These are phyloP conservation scores for Aspergillus panamensis DNA, from an alignment of 495 filamentous ascomycete species.

Conservation along the genomic window DNA sequence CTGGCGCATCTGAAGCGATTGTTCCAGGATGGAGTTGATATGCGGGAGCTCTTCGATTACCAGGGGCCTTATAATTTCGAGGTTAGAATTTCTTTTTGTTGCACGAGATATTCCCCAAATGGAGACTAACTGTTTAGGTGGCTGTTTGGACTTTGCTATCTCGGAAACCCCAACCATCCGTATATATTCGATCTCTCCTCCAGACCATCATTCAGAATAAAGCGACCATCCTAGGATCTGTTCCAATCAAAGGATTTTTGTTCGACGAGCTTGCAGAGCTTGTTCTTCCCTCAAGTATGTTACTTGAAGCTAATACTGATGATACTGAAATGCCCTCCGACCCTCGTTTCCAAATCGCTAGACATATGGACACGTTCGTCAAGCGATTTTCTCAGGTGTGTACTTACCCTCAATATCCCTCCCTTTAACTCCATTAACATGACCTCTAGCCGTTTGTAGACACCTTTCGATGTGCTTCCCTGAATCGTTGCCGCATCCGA, in stretches of 20 bases:
- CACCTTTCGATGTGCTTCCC: conserved; percentile 74
- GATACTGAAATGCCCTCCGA: conserved; percentile 72
- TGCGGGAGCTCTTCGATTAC: conserved; percentile 65
- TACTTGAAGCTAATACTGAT: conserved; percentile 71
- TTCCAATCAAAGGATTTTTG: conserved; percentile 68
- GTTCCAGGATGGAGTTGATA: conserved; percentile 67
- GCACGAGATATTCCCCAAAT: conserved; percentile 1
- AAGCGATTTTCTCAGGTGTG: conserved; percentile 61
- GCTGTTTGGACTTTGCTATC: conserved; percentile 66
- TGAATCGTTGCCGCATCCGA: conserved; percentile 85
- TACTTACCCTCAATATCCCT: not conserved
- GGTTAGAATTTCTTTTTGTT: conserved; percentile 23
- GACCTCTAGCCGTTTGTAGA: conserved; percentile 62
- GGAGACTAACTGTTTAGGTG: conserved; percentile 48
- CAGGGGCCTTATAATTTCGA: conserved; percentile 62
- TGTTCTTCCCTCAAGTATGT: conserved; percentile 64
- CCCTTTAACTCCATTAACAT: not conserved
- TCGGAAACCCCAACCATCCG: conserved; percentile 74
- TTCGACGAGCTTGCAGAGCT: conserved; percentile 75
- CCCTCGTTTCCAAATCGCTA: conserved; percentile 70
- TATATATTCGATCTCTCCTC: conserved; percentile 79
- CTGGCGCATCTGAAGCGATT: conserved; percentile 64
- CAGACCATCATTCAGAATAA: conserved; percentile 73
- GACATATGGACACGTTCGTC: conserved; percentile 76
- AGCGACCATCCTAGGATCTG: conserved; percentile 59